Percentiles rank a stretch among this genome's conserved stretches.
phyloP scores from a whole-genome alignment of 2,329 filamentous ascomycete genomes.

The Calonectria pseudoreteaudii region DNA sequence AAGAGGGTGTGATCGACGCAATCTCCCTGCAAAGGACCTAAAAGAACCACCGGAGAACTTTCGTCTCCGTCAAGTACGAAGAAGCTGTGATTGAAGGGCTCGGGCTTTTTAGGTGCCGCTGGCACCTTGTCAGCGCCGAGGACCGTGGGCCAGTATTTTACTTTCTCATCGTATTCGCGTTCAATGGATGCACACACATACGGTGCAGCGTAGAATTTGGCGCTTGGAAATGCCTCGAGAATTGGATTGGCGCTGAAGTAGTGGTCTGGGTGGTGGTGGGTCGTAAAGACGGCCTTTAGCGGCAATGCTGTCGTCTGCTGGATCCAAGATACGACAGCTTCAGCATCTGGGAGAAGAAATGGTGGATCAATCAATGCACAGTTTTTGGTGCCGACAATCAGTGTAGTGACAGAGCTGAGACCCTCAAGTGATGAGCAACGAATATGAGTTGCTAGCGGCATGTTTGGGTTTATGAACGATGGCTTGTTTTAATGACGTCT shows the following conservation, averaged over 20 bases:
- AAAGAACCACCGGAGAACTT: background rate
- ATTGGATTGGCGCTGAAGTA: constrained; percentile 16
- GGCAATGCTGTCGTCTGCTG: background rate
- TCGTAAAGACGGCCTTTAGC: constrained; percentile 11
- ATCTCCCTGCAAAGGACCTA: background rate
- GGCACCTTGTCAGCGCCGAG: background rate
- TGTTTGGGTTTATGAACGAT: background rate
- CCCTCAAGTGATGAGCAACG: background rate
- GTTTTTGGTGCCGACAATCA: background rate
- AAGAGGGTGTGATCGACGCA: background rate
- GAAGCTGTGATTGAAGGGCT: background rate
- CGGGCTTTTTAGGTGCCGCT: background rate
- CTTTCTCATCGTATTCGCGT: background rate
- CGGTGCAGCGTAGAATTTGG: background rate
- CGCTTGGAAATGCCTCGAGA: background rate
- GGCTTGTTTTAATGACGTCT: background rate
- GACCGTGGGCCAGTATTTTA: background rate
- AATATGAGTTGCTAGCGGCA: background rate
- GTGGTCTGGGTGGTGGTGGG: constrained; percentile 18
- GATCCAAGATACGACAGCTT: background rate
- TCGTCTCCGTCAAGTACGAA: background rate
- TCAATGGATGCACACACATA: background rate
- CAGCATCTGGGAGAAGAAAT: background rate
- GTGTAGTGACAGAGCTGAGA: background rate
- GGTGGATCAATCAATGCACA: background rate